Base-by-base conservation (phyloP, 1,284 basidiomycete species). In the Pisolithus thermaeus region DNA sequence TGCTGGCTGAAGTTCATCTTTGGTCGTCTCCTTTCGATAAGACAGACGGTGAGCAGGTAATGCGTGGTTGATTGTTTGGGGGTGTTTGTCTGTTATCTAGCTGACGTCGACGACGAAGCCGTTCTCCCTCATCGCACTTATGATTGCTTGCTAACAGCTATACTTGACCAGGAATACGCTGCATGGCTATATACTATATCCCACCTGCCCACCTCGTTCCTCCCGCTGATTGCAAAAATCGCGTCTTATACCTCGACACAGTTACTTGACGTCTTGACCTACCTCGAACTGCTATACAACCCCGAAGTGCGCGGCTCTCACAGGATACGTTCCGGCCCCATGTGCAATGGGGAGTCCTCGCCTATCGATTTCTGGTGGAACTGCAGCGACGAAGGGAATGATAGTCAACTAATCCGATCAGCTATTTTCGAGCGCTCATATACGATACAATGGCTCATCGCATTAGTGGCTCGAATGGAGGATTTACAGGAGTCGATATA, bases 361-460 rank as follows among this genome's bases (percentile, higher is more conserved):
- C 8, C n/a, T 49, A 46, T 28, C 20, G 23, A n/a, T 20, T 22
- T n/a, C 36, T 23, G 47, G 28, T 37, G 43, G 23, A 25, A 9
- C 7, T 41, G 38, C 37, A 12, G 27, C 32, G 38, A 43, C 22
- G 30, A 48, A 41, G 44, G 49, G 41, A 41, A 40, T 9, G 43
- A 54, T 18, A 37, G 52, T 55, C 61, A 61, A 12, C 50, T 49
- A 1, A 55, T 74, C 22, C 69, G 71, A 37, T 61, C 68, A 0
- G 88, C 90, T 61, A 58, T 71, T 0, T 90, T 87, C 63, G 89
- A 91, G 64, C 76, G 84, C 9, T 65, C 77, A 0, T 83, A 85
- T 57, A 74, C 84, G 0, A 74, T 88, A 12, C 77, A 77, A 52
- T 92, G 88, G 88, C 73, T 92, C 20, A 84, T 79, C 2, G 66